Conservation (phyloP, 345 rosid genomes). For the Eutrema heterophyllum region DNA sequence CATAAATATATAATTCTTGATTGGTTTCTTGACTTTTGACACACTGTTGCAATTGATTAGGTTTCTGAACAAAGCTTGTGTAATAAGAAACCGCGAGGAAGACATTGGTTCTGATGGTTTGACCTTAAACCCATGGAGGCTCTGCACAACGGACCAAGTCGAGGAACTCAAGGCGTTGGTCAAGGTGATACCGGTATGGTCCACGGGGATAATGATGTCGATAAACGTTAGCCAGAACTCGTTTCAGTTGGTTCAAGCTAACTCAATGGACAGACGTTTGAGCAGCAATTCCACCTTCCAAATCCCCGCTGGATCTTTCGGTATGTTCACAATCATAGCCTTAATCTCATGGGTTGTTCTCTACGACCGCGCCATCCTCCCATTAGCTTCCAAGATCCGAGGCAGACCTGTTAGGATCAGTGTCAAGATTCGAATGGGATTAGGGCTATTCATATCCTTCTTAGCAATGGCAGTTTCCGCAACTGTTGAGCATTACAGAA, state of each 20-base stretch:
- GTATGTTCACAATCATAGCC: slow-evolving; percentile 46
- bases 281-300: slow-evolving; percentile 42
- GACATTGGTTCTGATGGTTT: slow-evolving; percentile 55
- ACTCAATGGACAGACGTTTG: slow-evolving; percentile 62
- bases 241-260: slow-evolving; percentile 71
- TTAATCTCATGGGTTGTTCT: slow-evolving; percentile 50
- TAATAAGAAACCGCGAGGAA: slow-evolving; percentile 42
- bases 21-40: not conserved
- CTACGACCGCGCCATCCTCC: slow-evolving; percentile 70
- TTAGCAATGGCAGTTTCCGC: slow-evolving; percentile 62
- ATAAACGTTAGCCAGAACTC: slow-evolving; percentile 60
- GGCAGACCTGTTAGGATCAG: slow-evolving; percentile 49
- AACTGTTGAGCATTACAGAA: slow-evolving; percentile 49
- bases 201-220: slow-evolving; percentile 65
- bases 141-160: slow-evolving; percentile 75
- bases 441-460: slow-evolving; percentile 55
- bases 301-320: slow-evolving; percentile 73
- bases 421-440: slow-evolving; percentile 63
- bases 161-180: slow-evolving; percentile 75
- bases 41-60: slow-evolving; percentile 27
- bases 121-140: slow-evolving; percentile 61
- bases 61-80: slow-evolving; percentile 77
- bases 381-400: slow-evolving; percentile 59
- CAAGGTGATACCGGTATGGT: slow-evolving; percentile 70
- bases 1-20: not conserved